phyloP scores from a whole-genome alignment of 139 green algal genomes.

The Tetradesmus lagerheimii region DNA sequence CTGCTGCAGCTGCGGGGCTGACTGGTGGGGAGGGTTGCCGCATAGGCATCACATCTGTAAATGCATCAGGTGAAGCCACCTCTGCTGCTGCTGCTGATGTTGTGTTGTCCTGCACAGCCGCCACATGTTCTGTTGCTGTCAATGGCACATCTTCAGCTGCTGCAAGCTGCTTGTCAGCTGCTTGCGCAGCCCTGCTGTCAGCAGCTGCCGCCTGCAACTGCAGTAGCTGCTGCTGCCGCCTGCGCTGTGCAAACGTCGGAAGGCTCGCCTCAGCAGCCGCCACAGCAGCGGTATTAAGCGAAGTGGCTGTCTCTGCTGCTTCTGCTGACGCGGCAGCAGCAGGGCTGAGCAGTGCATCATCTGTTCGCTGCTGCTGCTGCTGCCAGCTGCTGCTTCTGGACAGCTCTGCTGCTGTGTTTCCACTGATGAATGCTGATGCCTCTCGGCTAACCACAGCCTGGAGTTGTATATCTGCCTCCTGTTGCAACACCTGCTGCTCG shows the following conservation, averaged over 20 bases:
- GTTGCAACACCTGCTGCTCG: background rate
- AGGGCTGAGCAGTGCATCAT: background rate
- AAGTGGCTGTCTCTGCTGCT: background rate
- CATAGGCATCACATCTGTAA: background rate
- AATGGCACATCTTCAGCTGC: background rate
- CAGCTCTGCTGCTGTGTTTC: too few species aligned
- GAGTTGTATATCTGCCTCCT: background rate
- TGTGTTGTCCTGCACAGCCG: background rate
- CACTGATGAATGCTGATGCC: background rate
- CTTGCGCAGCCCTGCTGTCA: background rate
- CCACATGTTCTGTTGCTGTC: constrained; percentile 31
- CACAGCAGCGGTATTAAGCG: background rate
- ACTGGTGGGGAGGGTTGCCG: background rate
- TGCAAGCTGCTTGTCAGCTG: background rate
- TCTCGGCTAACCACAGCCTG: background rate
- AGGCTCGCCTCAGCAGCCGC: background rate
- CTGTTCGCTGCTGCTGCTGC: background rate
- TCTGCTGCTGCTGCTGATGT: constrained; percentile 22
- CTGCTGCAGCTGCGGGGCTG: constrained; percentile 2
- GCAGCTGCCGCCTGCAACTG: background rate
- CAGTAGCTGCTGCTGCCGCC: constrained; percentile 18
- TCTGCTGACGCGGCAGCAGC: background rate
- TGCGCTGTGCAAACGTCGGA: background rate
- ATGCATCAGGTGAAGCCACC: background rate
- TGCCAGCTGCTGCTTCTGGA: background rate